Evolutionary conservation across 176 grass and related monocot species (phyloP).

Genomic region (Elymus sibiricus): DNA sequence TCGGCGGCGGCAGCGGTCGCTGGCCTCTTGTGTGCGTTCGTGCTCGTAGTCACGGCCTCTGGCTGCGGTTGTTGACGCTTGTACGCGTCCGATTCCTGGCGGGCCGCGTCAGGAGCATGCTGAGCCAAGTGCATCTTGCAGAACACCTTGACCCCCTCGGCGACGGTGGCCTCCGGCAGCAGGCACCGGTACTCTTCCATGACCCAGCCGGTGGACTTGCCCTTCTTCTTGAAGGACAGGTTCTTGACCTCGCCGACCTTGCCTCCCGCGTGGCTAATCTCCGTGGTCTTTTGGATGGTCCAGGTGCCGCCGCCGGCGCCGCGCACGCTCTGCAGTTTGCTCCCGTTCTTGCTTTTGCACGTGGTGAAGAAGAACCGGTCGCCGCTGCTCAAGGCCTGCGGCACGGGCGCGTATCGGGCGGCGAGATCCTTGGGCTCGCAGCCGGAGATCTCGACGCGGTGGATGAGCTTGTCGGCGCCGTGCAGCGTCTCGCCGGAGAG

Average conservation of each 20-base stretch:
- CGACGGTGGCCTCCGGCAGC: too few species aligned
- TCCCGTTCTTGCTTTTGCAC: not conserved
- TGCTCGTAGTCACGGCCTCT: not conserved
- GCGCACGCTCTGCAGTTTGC: not conserved
- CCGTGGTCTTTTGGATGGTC: not conserved
- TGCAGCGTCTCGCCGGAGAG: too few species aligned
- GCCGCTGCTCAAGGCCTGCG: too few species aligned
- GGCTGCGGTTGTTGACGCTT: not conserved
- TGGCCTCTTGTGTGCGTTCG: not conserved
- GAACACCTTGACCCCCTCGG: not conserved
- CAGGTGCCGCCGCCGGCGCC: not conserved
- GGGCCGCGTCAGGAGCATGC: too few species aligned
- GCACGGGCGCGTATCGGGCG: too few species aligned
- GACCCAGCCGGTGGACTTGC: not conserved
- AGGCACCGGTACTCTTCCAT: not conserved
- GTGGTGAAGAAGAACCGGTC: too few species aligned
- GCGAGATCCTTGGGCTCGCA: too few species aligned
- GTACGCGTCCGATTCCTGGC: too few species aligned
- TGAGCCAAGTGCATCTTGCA: constrained; percentile 22
- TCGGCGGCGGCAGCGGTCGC: not conserved
- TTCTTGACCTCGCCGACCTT: not conserved
- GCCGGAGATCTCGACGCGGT: too few species aligned
- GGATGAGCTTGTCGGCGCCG: too few species aligned
- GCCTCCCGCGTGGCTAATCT: not conserved
- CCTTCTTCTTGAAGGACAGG: not conserved